Evolutionary conservation across 371 early-diverging fungal species (phyloP).

Genomic region (Amoeboaphelidium protococcarum): DNA sequence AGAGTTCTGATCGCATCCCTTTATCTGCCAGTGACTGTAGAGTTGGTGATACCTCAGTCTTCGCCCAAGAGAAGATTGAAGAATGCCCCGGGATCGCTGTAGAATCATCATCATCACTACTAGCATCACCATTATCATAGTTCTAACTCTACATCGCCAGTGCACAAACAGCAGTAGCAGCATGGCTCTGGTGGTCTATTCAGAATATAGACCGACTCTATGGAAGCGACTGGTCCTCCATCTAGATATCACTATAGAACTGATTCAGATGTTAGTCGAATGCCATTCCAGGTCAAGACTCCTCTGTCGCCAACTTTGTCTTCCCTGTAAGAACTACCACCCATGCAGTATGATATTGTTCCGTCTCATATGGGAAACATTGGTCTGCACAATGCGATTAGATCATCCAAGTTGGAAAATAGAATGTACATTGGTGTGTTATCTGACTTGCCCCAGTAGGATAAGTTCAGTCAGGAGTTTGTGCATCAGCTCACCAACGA

Average conservation of each 20-base stretch:
- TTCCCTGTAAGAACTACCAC: neutral
- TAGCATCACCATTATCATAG: too few relatives aligned
- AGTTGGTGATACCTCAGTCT: too few relatives aligned
- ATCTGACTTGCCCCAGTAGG: constrained; percentile 53
- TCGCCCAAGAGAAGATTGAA: too few relatives aligned
- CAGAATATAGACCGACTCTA: neutral
- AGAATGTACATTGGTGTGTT: constrained; percentile 16
- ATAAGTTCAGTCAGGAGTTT: constrained; percentile 28
- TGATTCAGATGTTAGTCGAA: neutral
- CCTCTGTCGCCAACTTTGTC: neutral
- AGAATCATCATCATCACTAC: too few relatives aligned
- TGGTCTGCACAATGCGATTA: constrained; percentile 64
- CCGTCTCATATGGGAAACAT: constrained; percentile 47
- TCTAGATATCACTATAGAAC: neutral
- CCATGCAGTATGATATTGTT: too few relatives aligned
- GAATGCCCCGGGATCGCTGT: too few relatives aligned
- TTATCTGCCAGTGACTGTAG: too few relatives aligned
- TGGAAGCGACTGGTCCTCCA: neutral
- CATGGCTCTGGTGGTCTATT: too few relatives aligned
- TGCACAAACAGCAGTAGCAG: too few relatives aligned
- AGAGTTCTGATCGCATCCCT: constrained; percentile 35
- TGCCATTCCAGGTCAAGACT: neutral
- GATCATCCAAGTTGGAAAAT: constrained; percentile 26
- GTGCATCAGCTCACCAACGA: constrained; percentile 2
- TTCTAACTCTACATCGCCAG: too few relatives aligned